Conservation (phyloP, 352 stramenopile species). For the Globisporangium polare region DNA sequence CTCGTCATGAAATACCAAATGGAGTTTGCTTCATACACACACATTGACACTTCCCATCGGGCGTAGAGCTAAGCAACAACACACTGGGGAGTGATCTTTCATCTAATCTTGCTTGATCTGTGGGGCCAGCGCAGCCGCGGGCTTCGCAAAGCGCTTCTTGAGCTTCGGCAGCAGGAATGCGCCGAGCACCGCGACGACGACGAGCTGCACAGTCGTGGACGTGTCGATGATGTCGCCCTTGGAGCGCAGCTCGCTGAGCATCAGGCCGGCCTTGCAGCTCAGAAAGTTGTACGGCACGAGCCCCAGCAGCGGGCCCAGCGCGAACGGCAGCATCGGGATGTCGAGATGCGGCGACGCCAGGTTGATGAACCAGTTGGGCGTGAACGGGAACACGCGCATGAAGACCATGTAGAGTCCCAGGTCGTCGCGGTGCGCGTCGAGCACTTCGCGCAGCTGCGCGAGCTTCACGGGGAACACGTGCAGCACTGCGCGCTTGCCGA, state of each 20-base stretch:
- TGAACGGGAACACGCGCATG: slow-evolving; percentile 78
- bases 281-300: slow-evolving; percentile 85
- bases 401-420: slow-evolving; percentile 84
- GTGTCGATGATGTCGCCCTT: slow-evolving; percentile 79
- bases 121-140: slow-evolving; percentile 5
- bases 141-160: slow-evolving; percentile 56
- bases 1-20: too few species aligned
- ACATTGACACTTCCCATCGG: too few species aligned
- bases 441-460: slow-evolving; percentile 39
- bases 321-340: slow-evolving; percentile 62
- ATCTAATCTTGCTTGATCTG: slow-evolving; percentile 29
- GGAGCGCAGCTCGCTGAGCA: slow-evolving; percentile 64
- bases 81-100: background rate
- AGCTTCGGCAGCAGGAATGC: slow-evolving; percentile 54
- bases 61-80: background rate
- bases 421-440: slow-evolving; percentile 69
- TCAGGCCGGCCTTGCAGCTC: slow-evolving; percentile 75
- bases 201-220: slow-evolving; percentile 65
- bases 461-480: slow-evolving; percentile 54
- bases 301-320: slow-evolving; percentile 54
- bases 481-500: slow-evolving; percentile 49
- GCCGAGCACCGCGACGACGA: slow-evolving; percentile 61
- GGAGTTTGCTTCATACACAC: too few species aligned
- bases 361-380: slow-evolving; percentile 87
- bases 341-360: slow-evolving; percentile 69